These are phyloP conservation scores for Candida neerlandica DNA, from an alignment of 1,139 yeast genomes.

Conservation along the genomic window DNA sequence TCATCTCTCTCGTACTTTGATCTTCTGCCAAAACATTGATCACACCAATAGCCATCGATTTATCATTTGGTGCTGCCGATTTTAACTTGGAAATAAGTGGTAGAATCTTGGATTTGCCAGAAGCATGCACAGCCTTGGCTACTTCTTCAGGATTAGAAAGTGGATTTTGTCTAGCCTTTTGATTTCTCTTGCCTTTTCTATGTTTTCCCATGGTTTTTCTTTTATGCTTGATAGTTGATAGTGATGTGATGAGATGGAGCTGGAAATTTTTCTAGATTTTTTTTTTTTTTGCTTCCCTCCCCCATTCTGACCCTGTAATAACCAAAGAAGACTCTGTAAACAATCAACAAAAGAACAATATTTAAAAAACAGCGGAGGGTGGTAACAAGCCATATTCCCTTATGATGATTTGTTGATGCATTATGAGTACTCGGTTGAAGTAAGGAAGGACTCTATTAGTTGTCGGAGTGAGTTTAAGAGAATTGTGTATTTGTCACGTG, in stretches of 20 bases:
- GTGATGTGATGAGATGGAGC: slow-evolving; percentile 4
- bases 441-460: no score
- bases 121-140: slow-evolving; percentile 43
- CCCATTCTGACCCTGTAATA: no score
- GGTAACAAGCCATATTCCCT: no score
- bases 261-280: slow-evolving; percentile 3
- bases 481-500: no score
- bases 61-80: slow-evolving; percentile 68
- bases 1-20: slow-evolving; percentile 55
- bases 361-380: no score
- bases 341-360: no score
- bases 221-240: neutral
- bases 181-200: slow-evolving; percentile 67
- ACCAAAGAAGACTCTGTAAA: no score
- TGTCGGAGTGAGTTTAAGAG: no score
- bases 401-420: no score
- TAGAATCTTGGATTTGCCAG: slow-evolving; percentile 58
- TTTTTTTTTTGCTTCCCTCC: neutral
- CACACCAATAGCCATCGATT: slow-evolving; percentile 76
- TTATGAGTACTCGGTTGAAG: no score
- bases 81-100: slow-evolving; percentile 70
- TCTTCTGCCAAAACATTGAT: slow-evolving; percentile 75
- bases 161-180: slow-evolving; percentile 57
- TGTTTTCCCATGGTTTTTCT: slow-evolving; percentile 64
- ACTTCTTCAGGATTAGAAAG: slow-evolving; percentile 25